Evolutionary conservation across 2,329 filamentous ascomycete species (phyloP).

Genomic region (Sarocladium strictum): DNA sequence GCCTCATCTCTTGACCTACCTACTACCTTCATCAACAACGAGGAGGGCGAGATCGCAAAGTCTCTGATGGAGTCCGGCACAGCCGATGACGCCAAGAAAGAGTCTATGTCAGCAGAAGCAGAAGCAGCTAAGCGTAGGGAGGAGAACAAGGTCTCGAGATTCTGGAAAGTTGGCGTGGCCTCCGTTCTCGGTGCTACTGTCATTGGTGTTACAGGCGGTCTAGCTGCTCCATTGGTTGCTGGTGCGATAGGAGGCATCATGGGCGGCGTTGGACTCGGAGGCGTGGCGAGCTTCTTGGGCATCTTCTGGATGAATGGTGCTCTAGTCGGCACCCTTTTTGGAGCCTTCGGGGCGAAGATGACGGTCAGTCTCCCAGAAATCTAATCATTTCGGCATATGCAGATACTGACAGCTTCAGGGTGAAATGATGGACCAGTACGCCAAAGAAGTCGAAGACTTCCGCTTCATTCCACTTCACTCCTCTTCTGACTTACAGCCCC

Average conservation of each 20-base stretch:
- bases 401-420: slow-evolving; percentile 37
- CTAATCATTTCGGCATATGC: not conserved
- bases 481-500: not conserved
- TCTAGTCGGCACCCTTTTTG: slow-evolving; percentile 80
- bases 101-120: slow-evolving; percentile 64
- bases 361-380: slow-evolving; percentile 32
- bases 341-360: slow-evolving; percentile 78
- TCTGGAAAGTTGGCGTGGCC: slow-evolving; percentile 88
- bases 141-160: slow-evolving; percentile 62
- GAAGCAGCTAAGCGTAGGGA: slow-evolving; percentile 70
- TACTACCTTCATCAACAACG: slow-evolving; percentile 53
- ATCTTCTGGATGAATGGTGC: slow-evolving; percentile 82
- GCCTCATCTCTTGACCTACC: slow-evolving; percentile 61
- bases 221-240: slow-evolving; percentile 84
- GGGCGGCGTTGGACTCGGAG: slow-evolving; percentile 78
- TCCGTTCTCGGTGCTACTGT: slow-evolving; percentile 82
- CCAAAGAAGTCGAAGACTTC: slow-evolving; percentile 78
- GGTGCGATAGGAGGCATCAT: slow-evolving; percentile 80
- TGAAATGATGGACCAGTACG: slow-evolving; percentile 82
- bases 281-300: slow-evolving; percentile 79
- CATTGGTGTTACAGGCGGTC: slow-evolving; percentile 84
- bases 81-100: slow-evolving; percentile 29
- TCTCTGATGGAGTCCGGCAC: slow-evolving; percentile 63
- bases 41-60: slow-evolving; percentile 71
- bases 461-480: slow-evolving; percentile 63